Base-by-base conservation (phyloP, 2,329 filamentous ascomycete species). In the Colletotrichum sp. region DNA sequence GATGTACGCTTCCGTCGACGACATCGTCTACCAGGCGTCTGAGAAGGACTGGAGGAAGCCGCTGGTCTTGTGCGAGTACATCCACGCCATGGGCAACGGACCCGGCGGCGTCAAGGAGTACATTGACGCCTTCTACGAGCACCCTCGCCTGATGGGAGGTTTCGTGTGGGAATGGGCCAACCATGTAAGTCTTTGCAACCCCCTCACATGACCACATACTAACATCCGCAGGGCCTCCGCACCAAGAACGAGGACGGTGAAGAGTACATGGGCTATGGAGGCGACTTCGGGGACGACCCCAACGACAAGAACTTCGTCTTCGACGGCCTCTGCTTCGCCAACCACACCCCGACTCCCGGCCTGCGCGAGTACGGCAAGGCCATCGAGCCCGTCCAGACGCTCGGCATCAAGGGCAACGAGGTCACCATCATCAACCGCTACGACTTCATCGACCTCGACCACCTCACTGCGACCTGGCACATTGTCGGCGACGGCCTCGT, bases 81-180 rank as follows among this genome's bases (percentile, higher is more conserved):
- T 85, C 0, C 89, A 91, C 77, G 93, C 93, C 0, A 95, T 95
- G 93, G 94, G 93, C 0, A 95, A 94, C 74, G 93, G 93, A 0
- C 93, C 92, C 0, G 93, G 93, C 2, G 90, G 89, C 1, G 85
- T 94, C 65, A 88, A 91, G 76, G 93, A 94, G 75, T 95, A 95
- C 76, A 85, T 93, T 15, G 89, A 93, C 8, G 87, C 89, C 0
- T 95, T 94, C 81, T 90, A 92, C 79, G 87, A 88, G 58, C 87
- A 86, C 34, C 81, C 81, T 0, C 77, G 81, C 0, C 79, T 86
- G 0, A 93, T 94, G 83, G 93, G 93, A 7, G 93, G 93, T 0
- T 91, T 90, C 43, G 88, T 93, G 4, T 93, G 91, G 91, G 91
- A 93, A 78, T 93, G 91, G 91, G 88, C 87, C 0, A 93, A 92